Percentiles rank a stretch among this genome's conserved stretches.
phyloP scores from a whole-genome alignment of 2,329 filamentous ascomycete genomes.

The Pseudocercospora macadamiae region DNA sequence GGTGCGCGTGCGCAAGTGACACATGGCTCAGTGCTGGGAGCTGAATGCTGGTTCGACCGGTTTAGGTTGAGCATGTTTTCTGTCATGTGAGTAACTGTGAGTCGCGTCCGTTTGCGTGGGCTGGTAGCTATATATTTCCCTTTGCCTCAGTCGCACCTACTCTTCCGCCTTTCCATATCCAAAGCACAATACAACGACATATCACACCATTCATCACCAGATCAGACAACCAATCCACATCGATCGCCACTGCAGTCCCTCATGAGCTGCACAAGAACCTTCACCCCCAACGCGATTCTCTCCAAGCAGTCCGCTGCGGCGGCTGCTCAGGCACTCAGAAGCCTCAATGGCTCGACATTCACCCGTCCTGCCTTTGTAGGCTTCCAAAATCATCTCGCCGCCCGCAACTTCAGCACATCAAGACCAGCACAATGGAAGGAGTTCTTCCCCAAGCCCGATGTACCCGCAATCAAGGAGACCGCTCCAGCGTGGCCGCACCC shows the following conservation, averaged over 20 bases:
- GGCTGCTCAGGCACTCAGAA: slow-evolving; percentile 42
- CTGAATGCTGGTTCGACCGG: background rate
- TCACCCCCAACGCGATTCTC: slow-evolving; percentile 13
- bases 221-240: background rate
- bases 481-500: slow-evolving; percentile 55
- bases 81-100: slow-evolving; percentile 2
- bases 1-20: slow-evolving; percentile 13
- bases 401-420: slow-evolving; percentile 48
- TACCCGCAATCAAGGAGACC: slow-evolving; percentile 49
- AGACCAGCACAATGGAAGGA: slow-evolving; percentile 43
- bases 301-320: slow-evolving; percentile 16
- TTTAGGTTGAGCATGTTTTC: too few species aligned
- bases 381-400: slow-evolving; percentile 32
- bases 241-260: background rate
- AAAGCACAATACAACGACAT: background rate
- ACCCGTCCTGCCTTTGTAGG: slow-evolving; percentile 40
- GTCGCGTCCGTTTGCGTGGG: background rate
- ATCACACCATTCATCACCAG: slow-evolving; percentile 7
- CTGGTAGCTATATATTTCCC: slow-evolving; percentile 8
- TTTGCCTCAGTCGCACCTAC: slow-evolving; percentile 13
- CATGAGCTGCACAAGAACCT: slow-evolving; percentile 19
- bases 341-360: slow-evolving; percentile 39
- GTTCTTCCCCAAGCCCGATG: slow-evolving; percentile 51
- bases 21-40: slow-evolving; percentile 5
- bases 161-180: background rate